Evolutionary conservation across 371 early-diverging fungal species (phyloP).

Genomic region (Mucor plumbeus): DNA sequence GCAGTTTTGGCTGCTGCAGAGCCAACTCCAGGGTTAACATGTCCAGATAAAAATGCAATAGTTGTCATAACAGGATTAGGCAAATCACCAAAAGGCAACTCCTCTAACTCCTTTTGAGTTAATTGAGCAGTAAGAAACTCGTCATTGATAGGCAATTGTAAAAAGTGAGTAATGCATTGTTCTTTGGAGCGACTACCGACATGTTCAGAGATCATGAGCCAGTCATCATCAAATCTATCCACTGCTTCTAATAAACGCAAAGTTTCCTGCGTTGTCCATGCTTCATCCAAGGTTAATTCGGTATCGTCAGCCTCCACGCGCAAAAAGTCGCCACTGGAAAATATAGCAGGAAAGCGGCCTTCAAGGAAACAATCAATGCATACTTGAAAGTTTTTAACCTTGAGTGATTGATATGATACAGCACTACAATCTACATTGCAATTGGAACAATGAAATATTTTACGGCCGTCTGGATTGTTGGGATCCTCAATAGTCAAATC

Average conservation of each 20-base stretch:
- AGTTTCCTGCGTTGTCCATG: constrained; percentile 95
- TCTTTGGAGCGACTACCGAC: constrained; percentile 93
- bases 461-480: constrained; percentile 37
- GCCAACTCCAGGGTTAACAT: constrained; percentile 55
- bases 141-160: constrained; percentile 92
- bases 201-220: constrained; percentile 94
- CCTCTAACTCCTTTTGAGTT: constrained; percentile 34
- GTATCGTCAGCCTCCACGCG: constrained; percentile 36
- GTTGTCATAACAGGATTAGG: constrained; percentile 55
- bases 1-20: constrained; percentile 53
- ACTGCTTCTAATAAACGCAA: constrained; percentile 93
- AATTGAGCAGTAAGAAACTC: constrained; percentile 37
- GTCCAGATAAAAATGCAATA: constrained; percentile 48
- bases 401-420: constrained; percentile 46
- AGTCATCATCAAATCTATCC: constrained; percentile 96
- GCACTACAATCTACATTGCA: constrained; percentile 45
- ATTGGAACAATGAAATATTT: constrained; percentile 35
- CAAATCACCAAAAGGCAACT: constrained; percentile 44
- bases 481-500: constrained; percentile 33
- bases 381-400: constrained; percentile 36
- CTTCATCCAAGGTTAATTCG: constrained; percentile 39
- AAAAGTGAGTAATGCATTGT: constrained; percentile 95
- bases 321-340: constrained; percentile 49
- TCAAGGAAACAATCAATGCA: constrained; percentile 51
- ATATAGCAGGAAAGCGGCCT: constrained; percentile 44